Evolutionary conservation across 306 rosid genomes (phyloP).

Genomic region (Prunus salicina): DNA sequence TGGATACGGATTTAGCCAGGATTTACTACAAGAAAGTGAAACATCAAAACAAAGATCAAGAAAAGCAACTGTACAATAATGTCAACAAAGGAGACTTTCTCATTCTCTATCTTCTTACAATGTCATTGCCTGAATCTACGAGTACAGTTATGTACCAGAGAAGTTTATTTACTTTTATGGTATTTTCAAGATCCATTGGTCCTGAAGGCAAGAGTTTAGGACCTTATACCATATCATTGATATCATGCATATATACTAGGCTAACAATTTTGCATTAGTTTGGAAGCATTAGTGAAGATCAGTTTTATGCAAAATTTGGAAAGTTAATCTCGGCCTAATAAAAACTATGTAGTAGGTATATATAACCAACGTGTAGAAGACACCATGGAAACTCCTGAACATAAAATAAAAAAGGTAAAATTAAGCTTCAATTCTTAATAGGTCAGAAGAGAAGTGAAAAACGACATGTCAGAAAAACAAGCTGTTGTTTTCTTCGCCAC

Average conservation of each 20-base stretch:
- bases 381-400: conserved; percentile 94
- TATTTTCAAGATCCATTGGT: neutral
- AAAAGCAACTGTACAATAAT: conserved; percentile 37
- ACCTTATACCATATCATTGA: conserved; percentile 20
- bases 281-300: neutral
- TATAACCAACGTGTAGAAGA: conserved; percentile 59
- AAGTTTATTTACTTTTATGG: neutral
- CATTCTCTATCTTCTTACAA: conserved; percentile 21
- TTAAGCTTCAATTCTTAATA: too few relatives aligned
- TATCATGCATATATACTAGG: conserved; percentile 21
- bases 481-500: too few relatives aligned
- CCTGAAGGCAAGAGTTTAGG: neutral
- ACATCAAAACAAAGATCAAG: conserved; percentile 12
- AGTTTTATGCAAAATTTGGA: neutral
- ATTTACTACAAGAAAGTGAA: conserved; percentile 2
- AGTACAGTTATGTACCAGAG: conserved; percentile 25
- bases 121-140: conserved; percentile 31
- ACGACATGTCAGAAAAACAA: too few relatives aligned
- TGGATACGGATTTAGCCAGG: conserved; percentile 44
- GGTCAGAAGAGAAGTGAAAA: too few relatives aligned
- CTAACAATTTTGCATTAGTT: neutral
- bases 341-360: neutral
- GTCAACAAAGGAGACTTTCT: conserved; percentile 19
- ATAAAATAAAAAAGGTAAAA: conserved; percentile 29
- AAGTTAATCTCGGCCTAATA: neutral